phyloP scores from a whole-genome alignment of 2,329 filamentous ascomycete genomes.

The Pestalotiopsis sp. region DNA sequence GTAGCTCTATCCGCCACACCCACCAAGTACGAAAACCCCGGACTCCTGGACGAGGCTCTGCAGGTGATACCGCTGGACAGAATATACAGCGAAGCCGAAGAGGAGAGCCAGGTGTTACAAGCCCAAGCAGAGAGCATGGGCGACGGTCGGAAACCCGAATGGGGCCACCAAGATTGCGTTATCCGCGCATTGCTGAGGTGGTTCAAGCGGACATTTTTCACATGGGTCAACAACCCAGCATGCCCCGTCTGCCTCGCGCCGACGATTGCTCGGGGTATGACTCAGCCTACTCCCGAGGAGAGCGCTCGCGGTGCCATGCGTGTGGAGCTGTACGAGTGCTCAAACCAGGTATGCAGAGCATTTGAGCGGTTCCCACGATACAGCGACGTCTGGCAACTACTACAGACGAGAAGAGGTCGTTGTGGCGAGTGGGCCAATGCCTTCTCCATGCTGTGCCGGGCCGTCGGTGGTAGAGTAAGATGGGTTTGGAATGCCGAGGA shows the following conservation, averaged over 20 bases:
- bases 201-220: conserved; percentile 95
- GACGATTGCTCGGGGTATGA: conserved; percentile 82
- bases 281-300: conserved; percentile 85
- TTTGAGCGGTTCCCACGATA: conserved; percentile 93
- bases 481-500: conserved; percentile 99
- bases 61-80: conserved; percentile 84
- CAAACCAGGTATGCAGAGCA: conserved; percentile 71
- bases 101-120: conserved; percentile 71
- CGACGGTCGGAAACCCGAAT: conserved; percentile 78
- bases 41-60: conserved; percentile 88
- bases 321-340: conserved; percentile 91
- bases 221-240: conserved; percentile 93
- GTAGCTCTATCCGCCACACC: conserved; percentile 86
- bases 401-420: conserved; percentile 84
- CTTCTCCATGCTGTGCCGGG: conserved; percentile 97
- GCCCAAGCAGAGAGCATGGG: conserved; percentile 89
- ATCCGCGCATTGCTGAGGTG: conserved; percentile 60
- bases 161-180: conserved; percentile 93
- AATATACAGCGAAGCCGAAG: conserved; percentile 92
- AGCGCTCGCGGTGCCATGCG: conserved; percentile 83
- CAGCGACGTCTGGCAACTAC: conserved; percentile 89
- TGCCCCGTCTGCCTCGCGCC: conserved; percentile 83
- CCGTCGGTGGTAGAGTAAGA: conserved; percentile 85
- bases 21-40: conserved; percentile 94
- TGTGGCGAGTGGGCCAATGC: conserved; percentile 98